These are phyloP conservation scores for Ustilago trichophora DNA, from an alignment of 1,284 basidiomycete species.

Conservation along the genomic window DNA sequence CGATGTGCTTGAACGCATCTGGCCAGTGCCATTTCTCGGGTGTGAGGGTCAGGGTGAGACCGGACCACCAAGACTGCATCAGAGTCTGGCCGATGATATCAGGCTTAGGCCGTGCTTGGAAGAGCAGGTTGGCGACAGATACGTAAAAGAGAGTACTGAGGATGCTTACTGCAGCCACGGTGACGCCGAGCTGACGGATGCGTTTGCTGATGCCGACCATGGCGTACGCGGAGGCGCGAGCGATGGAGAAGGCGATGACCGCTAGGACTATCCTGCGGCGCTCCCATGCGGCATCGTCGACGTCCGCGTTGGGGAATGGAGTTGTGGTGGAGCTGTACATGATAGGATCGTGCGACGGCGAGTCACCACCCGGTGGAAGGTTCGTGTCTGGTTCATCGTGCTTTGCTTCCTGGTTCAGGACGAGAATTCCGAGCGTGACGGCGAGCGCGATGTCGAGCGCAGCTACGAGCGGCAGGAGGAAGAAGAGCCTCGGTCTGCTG, in stretches of 20 bases:
- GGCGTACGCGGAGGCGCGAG: conserved; percentile 21
- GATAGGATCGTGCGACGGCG: conserved; percentile 5
- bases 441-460: conserved; percentile 27
- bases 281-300: conserved; percentile 24
- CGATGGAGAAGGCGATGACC: conserved; percentile 34
- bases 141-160: conserved; percentile 48
- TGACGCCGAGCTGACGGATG: conserved; percentile 37
- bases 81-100: neutral
- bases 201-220: conserved; percentile 45
- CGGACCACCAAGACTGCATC: neutral
- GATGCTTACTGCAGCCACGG: conserved; percentile 45
- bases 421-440: conserved; percentile 22
- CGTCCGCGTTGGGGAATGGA: neutral
- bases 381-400: neutral
- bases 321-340: conserved; percentile 1
- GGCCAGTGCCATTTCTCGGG: conserved; percentile 23
- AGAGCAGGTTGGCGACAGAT: conserved; percentile 49
- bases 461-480: conserved; percentile 31
- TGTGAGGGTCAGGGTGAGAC: neutral
- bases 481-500: conserved; percentile 23
- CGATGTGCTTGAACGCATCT: conserved; percentile 20
- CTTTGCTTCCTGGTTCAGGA: conserved; percentile 21
- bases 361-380: neutral
- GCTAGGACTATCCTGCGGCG: conserved; percentile 23
- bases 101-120: conserved; percentile 37